phyloP scores from a whole-genome alignment of 176 grass and related monocot species.

The Poa pratensis region DNA sequence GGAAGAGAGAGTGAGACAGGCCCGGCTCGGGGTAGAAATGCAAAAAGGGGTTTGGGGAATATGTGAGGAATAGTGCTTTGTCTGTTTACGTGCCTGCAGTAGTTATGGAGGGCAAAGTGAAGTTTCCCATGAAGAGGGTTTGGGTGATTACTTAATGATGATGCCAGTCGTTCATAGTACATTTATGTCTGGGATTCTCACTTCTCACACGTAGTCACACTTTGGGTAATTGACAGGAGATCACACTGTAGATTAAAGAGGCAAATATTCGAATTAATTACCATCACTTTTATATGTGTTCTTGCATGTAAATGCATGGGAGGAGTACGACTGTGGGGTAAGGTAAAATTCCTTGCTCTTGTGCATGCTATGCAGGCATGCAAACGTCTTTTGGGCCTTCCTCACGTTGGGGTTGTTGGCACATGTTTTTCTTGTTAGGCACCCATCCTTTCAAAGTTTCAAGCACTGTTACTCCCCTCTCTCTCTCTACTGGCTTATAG shows the following conservation, averaged over 20 bases:
- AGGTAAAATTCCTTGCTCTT: background rate
- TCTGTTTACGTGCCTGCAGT: background rate
- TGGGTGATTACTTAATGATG: slow-evolving; percentile 44
- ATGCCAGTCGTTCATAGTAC: background rate
- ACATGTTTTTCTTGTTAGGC: slow-evolving; percentile 52
- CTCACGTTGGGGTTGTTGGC: slow-evolving; percentile 34
- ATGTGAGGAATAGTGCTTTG: slow-evolving; percentile 24
- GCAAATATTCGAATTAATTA: slow-evolving; percentile 45
- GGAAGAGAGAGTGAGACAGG: slow-evolving; percentile 35
- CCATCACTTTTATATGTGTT: background rate
- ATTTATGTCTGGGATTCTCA: background rate
- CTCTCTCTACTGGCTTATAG: background rate
- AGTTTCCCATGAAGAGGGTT: slow-evolving; percentile 1
- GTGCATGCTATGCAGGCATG: background rate
- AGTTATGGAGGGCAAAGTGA: slow-evolving; percentile 35
- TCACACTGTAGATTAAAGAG: slow-evolving; percentile 22
- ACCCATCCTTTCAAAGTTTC: background rate
- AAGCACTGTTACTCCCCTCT: background rate
- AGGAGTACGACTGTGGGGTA: background rate
- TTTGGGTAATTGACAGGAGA: background rate
- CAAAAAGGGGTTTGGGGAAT: slow-evolving; percentile 30
- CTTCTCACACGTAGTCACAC: background rate
- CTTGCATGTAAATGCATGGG: background rate
- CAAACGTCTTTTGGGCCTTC: slow-evolving; percentile 18
- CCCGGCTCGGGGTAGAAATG: slow-evolving; percentile 36